Evolutionary conservation across 2,329 filamentous ascomycete genomes (phyloP).

Genomic region (Fusarium sp.): DNA sequence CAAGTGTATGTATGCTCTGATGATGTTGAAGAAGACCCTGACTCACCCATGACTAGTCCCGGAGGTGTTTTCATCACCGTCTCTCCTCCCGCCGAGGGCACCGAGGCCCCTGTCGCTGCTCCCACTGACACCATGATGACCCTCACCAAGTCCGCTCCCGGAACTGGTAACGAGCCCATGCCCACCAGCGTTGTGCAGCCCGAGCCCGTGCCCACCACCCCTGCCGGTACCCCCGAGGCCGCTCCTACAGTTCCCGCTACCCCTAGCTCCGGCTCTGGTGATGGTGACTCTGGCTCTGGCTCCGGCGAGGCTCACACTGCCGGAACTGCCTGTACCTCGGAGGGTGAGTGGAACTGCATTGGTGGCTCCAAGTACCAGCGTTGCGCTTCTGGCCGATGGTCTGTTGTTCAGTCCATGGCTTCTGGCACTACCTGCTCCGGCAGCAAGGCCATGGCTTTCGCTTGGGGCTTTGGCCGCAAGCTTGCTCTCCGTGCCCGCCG

Average conservation of each 20-base stretch:
- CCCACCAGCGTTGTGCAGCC: slow-evolving; percentile 12
- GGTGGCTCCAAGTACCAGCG: slow-evolving; percentile 69
- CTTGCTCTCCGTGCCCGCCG: slow-evolving; percentile 29
- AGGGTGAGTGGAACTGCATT: slow-evolving; percentile 71
- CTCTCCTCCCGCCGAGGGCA: slow-evolving; percentile 37
- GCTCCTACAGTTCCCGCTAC: slow-evolving; percentile 24
- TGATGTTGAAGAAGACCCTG: slow-evolving; percentile 12
- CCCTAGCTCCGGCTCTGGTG: slow-evolving; percentile 38
- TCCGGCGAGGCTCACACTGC: slow-evolving; percentile 47
- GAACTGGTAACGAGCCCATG: slow-evolving; percentile 20
- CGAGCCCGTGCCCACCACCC: slow-evolving; percentile 19
- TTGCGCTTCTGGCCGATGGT: slow-evolving; percentile 71
- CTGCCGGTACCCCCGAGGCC: slow-evolving; percentile 24
- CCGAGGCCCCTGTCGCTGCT: slow-evolving; percentile 38
- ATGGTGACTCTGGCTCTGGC: slow-evolving; percentile 25
- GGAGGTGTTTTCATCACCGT: slow-evolving; percentile 59
- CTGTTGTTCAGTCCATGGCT: slow-evolving; percentile 60
- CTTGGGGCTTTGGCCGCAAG: slow-evolving; percentile 31
- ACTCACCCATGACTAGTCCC: slow-evolving; percentile 46
- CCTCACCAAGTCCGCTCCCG: slow-evolving; percentile 37
- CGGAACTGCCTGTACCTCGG: slow-evolving; percentile 60
- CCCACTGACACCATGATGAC: slow-evolving; percentile 40
- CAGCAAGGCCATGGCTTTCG: slow-evolving; percentile 43
- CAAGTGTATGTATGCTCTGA: slow-evolving; percentile 42
- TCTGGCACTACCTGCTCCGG: slow-evolving; percentile 63